Conservation (phyloP, 371 early-diverging fungal species). For the Mortierella sp. region DNA sequence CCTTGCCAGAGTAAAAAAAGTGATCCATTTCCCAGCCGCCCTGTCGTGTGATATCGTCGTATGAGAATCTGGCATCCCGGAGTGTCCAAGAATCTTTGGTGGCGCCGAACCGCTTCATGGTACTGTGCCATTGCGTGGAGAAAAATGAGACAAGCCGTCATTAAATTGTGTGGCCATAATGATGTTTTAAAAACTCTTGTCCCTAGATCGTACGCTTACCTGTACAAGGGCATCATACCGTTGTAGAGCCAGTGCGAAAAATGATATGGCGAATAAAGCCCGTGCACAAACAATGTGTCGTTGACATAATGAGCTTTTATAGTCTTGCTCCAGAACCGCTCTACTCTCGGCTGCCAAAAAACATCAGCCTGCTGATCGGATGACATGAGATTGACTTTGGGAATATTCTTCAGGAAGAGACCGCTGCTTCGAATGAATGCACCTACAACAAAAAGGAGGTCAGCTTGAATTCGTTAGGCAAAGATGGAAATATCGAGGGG, state of each 20-base stretch:
- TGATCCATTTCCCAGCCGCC: conserved; percentile 46
- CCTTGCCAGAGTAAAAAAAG: conserved; percentile 46
- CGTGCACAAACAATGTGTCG: conserved; percentile 63
- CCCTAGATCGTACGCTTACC: too few species aligned
- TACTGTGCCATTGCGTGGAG: conserved; percentile 23
- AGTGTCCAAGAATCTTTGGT: conserved; percentile 53
- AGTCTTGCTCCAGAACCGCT: conserved; percentile 10
- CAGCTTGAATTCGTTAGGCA: not conserved
- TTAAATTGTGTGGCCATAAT: too few species aligned
- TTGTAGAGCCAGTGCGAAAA: conserved; percentile 65
- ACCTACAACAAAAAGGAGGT: conserved; percentile 4
- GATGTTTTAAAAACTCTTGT: too few species aligned
- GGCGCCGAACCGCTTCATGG: conserved; percentile 54
- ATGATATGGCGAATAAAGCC: conserved; percentile 60
- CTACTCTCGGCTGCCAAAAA: conserved; percentile 56
- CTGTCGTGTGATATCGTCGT: conserved; percentile 21
- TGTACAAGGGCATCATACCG: conserved; percentile 62
- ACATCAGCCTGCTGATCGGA: conserved; percentile 42
- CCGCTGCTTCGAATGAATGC: conserved; percentile 26
- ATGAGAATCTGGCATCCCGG: conserved; percentile 30
- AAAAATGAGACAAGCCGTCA: too few species aligned
- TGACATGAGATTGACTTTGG: conserved; percentile 59
- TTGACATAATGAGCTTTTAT: conserved; percentile 40
- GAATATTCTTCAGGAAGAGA: conserved; percentile 4
- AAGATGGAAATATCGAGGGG: not conserved